Conservation (phyloP, 108 stramenopile species). For the Nitzschia sp. region DNA sequence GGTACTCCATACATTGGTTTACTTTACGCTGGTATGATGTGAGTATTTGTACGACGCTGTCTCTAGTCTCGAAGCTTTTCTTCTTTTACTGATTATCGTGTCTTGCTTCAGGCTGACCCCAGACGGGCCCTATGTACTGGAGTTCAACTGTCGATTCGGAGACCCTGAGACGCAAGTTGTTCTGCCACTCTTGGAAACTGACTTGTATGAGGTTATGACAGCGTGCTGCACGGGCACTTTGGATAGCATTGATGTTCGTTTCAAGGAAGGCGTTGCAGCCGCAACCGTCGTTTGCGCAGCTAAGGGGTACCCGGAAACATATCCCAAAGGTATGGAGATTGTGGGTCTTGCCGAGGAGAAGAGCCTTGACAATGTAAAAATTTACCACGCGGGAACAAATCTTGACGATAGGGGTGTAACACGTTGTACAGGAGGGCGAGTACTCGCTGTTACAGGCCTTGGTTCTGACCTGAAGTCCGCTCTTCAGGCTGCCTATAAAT, state of each 20-base stretch:
- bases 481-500: conserved; percentile 84
- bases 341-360: conserved; percentile 74
- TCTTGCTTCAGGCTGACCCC: conserved; percentile 68
- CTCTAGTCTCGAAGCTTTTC: not conserved
- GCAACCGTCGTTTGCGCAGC: conserved; percentile 96
- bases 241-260: conserved; percentile 76
- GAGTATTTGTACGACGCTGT: conserved; percentile 41
- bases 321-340: conserved; percentile 97
- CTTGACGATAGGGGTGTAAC: conserved; percentile 55
- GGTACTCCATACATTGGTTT: conserved; percentile 97
- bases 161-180: conserved; percentile 99
- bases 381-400: conserved; percentile 96
- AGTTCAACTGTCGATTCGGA: conserved; percentile 99
- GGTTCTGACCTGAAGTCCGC: conserved; percentile 83
- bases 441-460: conserved; percentile 93
- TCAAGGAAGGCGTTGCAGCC: conserved; percentile 77
- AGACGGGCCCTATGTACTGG: conserved; percentile 89
- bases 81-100: not conserved
- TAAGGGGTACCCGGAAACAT: conserved; percentile 89
- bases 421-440: conserved; percentile 93
- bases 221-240: conserved; percentile 94
- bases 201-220: conserved; percentile 89
- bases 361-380: conserved; percentile 68
- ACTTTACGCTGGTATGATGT: conserved; percentile 99
- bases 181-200: conserved; percentile 94